Base-by-base conservation (phyloP, 2,329 filamentous ascomycete genomes). In the Alternaria arbusti region DNA sequence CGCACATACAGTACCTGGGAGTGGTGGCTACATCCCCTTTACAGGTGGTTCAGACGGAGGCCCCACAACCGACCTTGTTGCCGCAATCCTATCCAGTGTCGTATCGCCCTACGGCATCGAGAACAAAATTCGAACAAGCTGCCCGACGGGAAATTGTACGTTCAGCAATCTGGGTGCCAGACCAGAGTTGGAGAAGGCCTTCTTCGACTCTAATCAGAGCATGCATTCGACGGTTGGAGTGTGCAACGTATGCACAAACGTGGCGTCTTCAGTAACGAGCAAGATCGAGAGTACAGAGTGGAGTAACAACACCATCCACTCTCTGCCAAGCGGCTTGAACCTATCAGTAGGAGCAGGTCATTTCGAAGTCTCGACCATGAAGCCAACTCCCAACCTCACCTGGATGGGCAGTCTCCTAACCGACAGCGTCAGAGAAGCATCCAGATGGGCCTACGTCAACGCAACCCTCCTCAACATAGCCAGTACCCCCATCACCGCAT, bases 381-480 rank as follows among this genome's bases (percentile, higher is more conserved):
- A 17, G 2, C 46, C 46, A n/a, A 30, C 46, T 9, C 10, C 46
- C 11, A 25, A 50, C 46, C 46, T 50, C 15, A 30, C 9, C 2
- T 50, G 46, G 25, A 50, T 50, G 54, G 15, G 20, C 9, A 13
- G 4, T 13, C n/a, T 57, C 13, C 17, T 57, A 6, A 49, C 54
- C 13, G 25, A 45, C 9, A 46, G 23, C 12, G 13, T 36, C 12
- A 36, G 44, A n/a, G 23, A 28, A 17, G 32, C 46, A 32, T 57
- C 54, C 11, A 28, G 54, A 47, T 57, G 54, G 54, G 54, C 44
- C 2, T 57, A 57, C n/a, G 20, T 57, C 25, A 57, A 49, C 28
- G 44, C 44, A 6, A 57, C 54, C 10, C n/a, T 47, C 26, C 26
- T 40, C 17, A 8, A 30, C 17, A 20, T 50, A 2, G 32, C 6